Conservation (phyloP, 345 rosid species). For the Anastatica hierochuntica region DNA sequence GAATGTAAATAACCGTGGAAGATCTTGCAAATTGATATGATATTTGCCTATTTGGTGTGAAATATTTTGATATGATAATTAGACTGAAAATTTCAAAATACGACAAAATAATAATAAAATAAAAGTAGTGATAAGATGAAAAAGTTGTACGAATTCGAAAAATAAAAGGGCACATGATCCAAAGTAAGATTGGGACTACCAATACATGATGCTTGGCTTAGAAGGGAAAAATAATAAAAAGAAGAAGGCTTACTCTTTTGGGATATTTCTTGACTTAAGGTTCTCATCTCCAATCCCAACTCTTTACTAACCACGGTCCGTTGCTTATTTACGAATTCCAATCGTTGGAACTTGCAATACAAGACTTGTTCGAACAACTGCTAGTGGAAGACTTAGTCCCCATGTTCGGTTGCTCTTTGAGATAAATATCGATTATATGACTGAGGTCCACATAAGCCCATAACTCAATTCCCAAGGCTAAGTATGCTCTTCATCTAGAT, state of each 20-base stretch:
- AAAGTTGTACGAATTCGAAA: too few relatives aligned
- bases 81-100: too few relatives aligned
- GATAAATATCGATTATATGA: not conserved
- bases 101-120: too few relatives aligned
- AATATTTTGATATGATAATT: too few relatives aligned
- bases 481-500: too few relatives aligned
- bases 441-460: constrained; percentile 5
- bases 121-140: too few relatives aligned
- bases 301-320: not conserved
- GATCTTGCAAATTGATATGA: too few relatives aligned
- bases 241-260: constrained; percentile 11
- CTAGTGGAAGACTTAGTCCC: constrained; percentile 9
- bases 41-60: too few relatives aligned
- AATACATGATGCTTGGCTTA: constrained; percentile 27
- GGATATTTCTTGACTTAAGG: constrained; percentile 10
- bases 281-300: constrained; percentile 7
- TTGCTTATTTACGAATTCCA: constrained; percentile 14
- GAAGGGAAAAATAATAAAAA: constrained; percentile 17
- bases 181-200: too few relatives aligned
- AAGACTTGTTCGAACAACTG: constrained; percentile 16
- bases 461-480: too few relatives aligned
- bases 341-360: constrained; percentile 14
- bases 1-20: too few relatives aligned
- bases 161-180: too few relatives aligned
- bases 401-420: not conserved